These are phyloP conservation scores for Eucalyptus guilfoylei DNA, from an alignment of 345 rosid species.

Conservation along the genomic window DNA sequence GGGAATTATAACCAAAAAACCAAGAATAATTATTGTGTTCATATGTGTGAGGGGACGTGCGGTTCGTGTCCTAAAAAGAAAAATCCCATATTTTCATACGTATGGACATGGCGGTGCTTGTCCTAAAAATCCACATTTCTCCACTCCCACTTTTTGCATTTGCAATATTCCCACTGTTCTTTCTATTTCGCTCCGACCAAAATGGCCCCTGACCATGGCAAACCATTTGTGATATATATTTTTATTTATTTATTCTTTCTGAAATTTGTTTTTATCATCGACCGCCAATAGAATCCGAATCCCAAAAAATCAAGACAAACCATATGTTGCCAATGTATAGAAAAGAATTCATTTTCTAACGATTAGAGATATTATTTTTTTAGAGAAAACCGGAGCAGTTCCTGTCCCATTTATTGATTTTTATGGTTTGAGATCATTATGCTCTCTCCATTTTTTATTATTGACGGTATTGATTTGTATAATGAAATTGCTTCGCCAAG, in stretches of 20 bases:
- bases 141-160: neutral
- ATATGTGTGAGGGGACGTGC: neutral
- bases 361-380: neutral
- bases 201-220: neutral
- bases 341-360: neutral
- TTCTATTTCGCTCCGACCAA: neutral
- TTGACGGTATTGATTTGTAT: neutral
- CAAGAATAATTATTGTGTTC: neutral
- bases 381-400: neutral
- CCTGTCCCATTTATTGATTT: neutral
- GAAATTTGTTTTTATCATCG: neutral
- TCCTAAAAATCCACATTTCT: neutral
- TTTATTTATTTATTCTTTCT: neutral
- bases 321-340: neutral
- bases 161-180: neutral
- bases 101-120: neutral
- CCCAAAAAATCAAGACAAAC: neutral
- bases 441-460: neutral
- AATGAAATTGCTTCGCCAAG: neutral
- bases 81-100: neutral
- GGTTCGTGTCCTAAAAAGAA: neutral
- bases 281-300: neutral
- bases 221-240: neutral
- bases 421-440: neutral
- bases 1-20: neutral